Evolutionary conservation across 192 early-diverging fungal species (phyloP), one percentile per base, ranked within the genome.

Genomic region (Globomyces pollinis-pini): DNA sequence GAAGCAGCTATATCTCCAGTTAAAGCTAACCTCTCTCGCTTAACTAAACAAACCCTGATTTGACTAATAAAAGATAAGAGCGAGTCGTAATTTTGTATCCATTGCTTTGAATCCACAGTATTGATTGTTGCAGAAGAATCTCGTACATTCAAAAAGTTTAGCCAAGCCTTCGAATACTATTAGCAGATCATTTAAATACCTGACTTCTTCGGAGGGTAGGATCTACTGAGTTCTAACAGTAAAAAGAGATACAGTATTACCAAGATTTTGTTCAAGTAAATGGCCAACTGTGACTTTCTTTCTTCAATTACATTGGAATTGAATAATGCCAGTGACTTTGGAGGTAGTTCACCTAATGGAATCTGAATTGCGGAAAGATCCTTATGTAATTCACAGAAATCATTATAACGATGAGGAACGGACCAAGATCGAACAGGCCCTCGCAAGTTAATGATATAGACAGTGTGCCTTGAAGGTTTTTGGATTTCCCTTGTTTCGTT

Each of bases 401-500:
- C 55, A 3, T 34, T 41, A 41, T 57, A 57, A 13, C 55, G 21
- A 12, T 57, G 38, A 29, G 55, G 28, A 2, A 57, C 29, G 2
- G 41, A 31, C 55, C 55, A 57, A 11, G 26, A 39, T 20, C 26
- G 38, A 8, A 57, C 55, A 4, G 24, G 55, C 3, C 55, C 55
- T 57, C 38, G 38, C 18, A 57, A 24, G 7, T n/a, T 42, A 26
- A 57, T 39, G 29, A 44, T 33, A 20, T 57, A 57, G 30, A 41
- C 38, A 24, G 55, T 57, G 28, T 42, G 41, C 15, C 33, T 39
- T 28, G 28, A 31, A 6, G 38, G 53, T 36, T 41, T 41, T 5
- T 33, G 30, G 9, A 55, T 28, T 41, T 55, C 53, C n/a, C 53
- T 55, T 4, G 53, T 55, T 55, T 55, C 53, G 21, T 21, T 24